Percentiles rank a stretch among this genome's conserved stretches.
phyloP scores from a whole-genome alignment of 1,284 basidiomycete species.

The Hymenochaete sp. region DNA sequence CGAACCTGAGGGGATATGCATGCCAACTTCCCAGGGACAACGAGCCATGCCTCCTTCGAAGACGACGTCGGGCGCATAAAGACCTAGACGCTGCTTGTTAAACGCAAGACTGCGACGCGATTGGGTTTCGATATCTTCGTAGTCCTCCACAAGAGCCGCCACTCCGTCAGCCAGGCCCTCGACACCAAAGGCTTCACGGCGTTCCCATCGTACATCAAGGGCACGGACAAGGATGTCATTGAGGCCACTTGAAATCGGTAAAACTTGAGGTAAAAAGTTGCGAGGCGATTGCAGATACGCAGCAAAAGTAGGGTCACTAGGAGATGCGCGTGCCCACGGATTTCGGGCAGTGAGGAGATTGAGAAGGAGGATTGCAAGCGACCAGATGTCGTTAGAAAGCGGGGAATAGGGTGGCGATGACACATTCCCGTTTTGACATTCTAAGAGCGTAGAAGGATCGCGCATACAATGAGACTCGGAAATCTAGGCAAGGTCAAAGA shows the following conservation, averaged over 20 bases:
- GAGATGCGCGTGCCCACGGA: conserved; percentile 77
- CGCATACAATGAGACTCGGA: conserved; percentile 7
- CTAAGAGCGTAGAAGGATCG: conserved; percentile 37
- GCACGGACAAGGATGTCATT: conserved; percentile 44
- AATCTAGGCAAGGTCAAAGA: conserved; percentile 14
- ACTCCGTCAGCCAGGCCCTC: conserved; percentile 15
- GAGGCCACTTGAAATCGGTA: conserved; percentile 60
- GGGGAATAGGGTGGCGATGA: conserved; percentile 55
- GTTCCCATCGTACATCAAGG: conserved; percentile 17
- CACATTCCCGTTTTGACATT: conserved; percentile 62
- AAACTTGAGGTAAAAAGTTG: conserved; percentile 58
- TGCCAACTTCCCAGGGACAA: conserved; percentile 69
- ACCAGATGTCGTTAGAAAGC: conserved; percentile 81
- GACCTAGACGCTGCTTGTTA: conserved; percentile 8
- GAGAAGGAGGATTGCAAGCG: conserved; percentile 75
- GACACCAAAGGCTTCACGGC: conserved; percentile 15
- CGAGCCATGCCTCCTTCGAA: conserved; percentile 79
- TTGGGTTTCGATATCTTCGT: conserved; percentile 10
- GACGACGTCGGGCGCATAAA: conserved; percentile 56
- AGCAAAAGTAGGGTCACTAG: conserved; percentile 64
- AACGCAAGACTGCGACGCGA: conserved; percentile 3
- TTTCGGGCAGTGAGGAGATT: conserved; percentile 84
- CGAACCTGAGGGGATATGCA: conserved; percentile 26
- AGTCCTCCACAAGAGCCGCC: conserved; percentile 8
- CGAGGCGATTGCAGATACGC: conserved; percentile 54